Conservation (phyloP, 2,329 filamentous ascomycete genomes). For the Fusarium kyushuense region DNA sequence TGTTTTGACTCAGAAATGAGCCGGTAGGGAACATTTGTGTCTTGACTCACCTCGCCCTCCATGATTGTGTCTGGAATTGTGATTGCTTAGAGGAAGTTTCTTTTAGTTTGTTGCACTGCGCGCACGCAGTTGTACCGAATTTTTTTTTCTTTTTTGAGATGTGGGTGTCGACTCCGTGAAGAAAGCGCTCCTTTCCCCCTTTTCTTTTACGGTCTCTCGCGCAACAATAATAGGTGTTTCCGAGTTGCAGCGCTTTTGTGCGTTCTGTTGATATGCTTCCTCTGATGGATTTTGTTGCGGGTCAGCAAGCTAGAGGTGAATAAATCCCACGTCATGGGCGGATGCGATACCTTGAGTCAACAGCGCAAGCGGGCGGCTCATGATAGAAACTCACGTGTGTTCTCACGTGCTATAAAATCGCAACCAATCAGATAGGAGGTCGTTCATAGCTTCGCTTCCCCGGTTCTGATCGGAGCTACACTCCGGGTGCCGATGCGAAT, state of each 20-base stretch:
- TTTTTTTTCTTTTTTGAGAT: conserved; percentile 24
- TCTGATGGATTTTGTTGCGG: conserved; percentile 34
- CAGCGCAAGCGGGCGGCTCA: conserved; percentile 23
- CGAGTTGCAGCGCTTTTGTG: conserved; percentile 6
- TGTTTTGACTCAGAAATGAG: background rate
- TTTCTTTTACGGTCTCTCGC: conserved; percentile 4
- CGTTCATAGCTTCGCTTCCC: conserved; percentile 38
- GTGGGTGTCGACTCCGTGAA: conserved; percentile 29
- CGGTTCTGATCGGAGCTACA: conserved; percentile 28
- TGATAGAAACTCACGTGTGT: conserved; percentile 21
- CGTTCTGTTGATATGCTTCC: conserved; percentile 14
- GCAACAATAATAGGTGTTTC: conserved; percentile 7
- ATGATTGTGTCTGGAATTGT: conserved; percentile 27
- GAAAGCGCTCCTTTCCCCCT: conserved; percentile 1
- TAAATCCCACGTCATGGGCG: conserved; percentile 41
- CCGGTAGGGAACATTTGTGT: background rate
- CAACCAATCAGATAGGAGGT: conserved; percentile 38
- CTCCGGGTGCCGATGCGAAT: conserved; percentile 37
- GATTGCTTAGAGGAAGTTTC: conserved; percentile 23
- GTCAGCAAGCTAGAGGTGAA: conserved; percentile 36
- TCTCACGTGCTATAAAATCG: conserved; percentile 13
- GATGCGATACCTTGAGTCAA: conserved; percentile 36
- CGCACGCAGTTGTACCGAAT: conserved; percentile 21
- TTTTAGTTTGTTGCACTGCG: conserved; percentile 20
- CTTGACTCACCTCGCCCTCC: conserved; percentile 46